Conservation (phyloP, 2,329 filamentous ascomycete genomes). For the Exophiala mesophila region DNA sequence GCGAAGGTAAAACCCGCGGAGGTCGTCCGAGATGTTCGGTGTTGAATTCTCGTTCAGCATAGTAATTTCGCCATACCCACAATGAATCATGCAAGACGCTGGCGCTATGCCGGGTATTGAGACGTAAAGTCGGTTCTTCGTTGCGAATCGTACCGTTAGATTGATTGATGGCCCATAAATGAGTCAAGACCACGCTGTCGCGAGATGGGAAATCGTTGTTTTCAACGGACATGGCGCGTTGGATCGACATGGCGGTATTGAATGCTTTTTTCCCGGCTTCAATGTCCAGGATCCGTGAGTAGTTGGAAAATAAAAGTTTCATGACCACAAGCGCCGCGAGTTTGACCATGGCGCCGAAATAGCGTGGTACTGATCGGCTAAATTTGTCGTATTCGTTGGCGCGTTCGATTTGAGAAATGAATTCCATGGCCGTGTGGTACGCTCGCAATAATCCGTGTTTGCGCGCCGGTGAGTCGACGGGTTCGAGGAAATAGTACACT, state of each 20-base stretch:
- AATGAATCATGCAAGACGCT: conserved; percentile 23
- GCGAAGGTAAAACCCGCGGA: conserved; percentile 3
- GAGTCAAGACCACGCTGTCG: conserved; percentile 21
- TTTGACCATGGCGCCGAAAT: conserved; percentile 4
- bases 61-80: conserved; percentile 20
- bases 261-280: conserved; percentile 21
- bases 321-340: conserved; percentile 5
- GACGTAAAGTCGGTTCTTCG: conserved; percentile 18
- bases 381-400: conserved; percentile 4
- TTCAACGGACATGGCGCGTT: conserved; percentile 16
- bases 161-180: conserved; percentile 21
- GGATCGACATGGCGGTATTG: conserved; percentile 16
- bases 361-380: conserved; percentile 1
- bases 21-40: conserved; percentile 5
- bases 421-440: conserved; percentile 4
- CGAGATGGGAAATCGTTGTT: conserved; percentile 23
- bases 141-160: conserved; percentile 5
- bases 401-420: conserved; percentile 1
- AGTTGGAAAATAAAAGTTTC: conserved; percentile 8
- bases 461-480: conserved; percentile 1
- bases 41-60: not conserved
- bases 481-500: conserved; percentile 5
- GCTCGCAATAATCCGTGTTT: conserved; percentile 4
- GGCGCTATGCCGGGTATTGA: conserved; percentile 16
- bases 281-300: conserved; percentile 14